Percentiles rank a stretch among this genome's conserved stretches.
These are phyloP conservation scores for Tylopilus plumbeoviolaceoides DNA, from an alignment of 768 basidiomycete genomes.

Conservation along the genomic window DNA sequence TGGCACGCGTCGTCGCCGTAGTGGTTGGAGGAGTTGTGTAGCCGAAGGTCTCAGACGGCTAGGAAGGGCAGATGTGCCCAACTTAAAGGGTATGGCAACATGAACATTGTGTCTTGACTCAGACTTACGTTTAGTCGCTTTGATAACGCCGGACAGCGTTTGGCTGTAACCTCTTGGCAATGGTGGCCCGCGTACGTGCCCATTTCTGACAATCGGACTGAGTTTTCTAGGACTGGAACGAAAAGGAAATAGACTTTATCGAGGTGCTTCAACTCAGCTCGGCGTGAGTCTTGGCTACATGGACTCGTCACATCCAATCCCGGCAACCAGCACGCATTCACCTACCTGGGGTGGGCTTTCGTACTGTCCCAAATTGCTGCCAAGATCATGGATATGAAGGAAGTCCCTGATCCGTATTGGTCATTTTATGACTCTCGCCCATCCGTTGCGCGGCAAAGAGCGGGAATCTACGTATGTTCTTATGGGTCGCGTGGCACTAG, in stretches of 20 bases:
- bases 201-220: constrained; percentile 55
- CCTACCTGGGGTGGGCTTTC: too few relatives aligned
- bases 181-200: constrained; percentile 86
- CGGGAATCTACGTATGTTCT: constrained; percentile 50
- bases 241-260: constrained; percentile 57
- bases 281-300: constrained; percentile 85
- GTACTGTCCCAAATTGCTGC: too few relatives aligned
- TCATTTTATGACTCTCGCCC: too few relatives aligned
- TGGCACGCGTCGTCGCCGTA: too few relatives aligned
- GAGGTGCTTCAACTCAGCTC: constrained; percentile 81
- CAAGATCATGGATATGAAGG: too few relatives aligned
- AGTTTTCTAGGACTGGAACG: too few relatives aligned
- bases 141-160: constrained; percentile 65
- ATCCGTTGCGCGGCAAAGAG: constrained; percentile 48
- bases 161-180: constrained; percentile 81
- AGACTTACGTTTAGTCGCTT: constrained; percentile 73
- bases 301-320: too few relatives aligned
- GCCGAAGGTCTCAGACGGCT: constrained; percentile 87
- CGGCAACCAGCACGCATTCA: too few relatives aligned
- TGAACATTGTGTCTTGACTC: not conserved
- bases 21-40: constrained; percentile 70
- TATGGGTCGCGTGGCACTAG: constrained; percentile 59
- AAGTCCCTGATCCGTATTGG: too few relatives aligned
- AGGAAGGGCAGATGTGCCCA: not conserved
- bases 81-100: not conserved